phyloP scores from a whole-genome alignment of 129 eudicot genomes.

The Saussurea involucrata region DNA sequence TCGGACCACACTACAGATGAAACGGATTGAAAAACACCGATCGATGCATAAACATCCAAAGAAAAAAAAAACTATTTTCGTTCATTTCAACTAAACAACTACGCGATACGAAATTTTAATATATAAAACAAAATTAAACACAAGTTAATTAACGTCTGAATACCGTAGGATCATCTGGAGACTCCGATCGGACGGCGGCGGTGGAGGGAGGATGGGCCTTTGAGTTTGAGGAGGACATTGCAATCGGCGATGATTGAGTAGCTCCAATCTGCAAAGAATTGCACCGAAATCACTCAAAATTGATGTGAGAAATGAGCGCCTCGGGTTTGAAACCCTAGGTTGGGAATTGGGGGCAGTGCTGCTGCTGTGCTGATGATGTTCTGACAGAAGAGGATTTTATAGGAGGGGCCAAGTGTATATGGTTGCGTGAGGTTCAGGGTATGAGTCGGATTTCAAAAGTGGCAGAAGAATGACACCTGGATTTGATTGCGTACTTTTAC shows the following conservation, averaged over 20 bases:
- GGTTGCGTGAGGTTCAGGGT: constrained; percentile 18
- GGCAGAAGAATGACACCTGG: constrained; percentile 25
- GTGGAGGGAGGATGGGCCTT: constrained; percentile 27
- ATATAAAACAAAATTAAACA: neutral
- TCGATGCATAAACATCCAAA: constrained; percentile 1
- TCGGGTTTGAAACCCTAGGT: constrained; percentile 48
- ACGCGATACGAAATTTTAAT: neutral
- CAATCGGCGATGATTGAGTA: constrained; percentile 30
- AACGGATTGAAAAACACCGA: neutral
- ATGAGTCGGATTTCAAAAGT: constrained; percentile 11
- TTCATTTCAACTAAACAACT: neutral
- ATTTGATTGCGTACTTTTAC: neutral
- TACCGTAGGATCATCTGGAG: constrained; percentile 35
- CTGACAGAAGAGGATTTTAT: constrained; percentile 11
- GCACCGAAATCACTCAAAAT: constrained; percentile 31
- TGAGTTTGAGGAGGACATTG: constrained; percentile 51
- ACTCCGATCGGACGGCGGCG: constrained; percentile 42
- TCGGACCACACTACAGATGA: neutral
- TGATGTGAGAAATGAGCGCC: constrained; percentile 20
- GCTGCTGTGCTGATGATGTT: neutral
- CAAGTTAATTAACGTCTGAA: neutral
- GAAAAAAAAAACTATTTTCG: neutral
- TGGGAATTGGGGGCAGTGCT: constrained; percentile 25
- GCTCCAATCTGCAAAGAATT: constrained; percentile 34
- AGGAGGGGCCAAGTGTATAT: constrained; percentile 16